Conservation (phyloP, 2,329 filamentous ascomycete species). For the Grosmannia penicillata region DNA sequence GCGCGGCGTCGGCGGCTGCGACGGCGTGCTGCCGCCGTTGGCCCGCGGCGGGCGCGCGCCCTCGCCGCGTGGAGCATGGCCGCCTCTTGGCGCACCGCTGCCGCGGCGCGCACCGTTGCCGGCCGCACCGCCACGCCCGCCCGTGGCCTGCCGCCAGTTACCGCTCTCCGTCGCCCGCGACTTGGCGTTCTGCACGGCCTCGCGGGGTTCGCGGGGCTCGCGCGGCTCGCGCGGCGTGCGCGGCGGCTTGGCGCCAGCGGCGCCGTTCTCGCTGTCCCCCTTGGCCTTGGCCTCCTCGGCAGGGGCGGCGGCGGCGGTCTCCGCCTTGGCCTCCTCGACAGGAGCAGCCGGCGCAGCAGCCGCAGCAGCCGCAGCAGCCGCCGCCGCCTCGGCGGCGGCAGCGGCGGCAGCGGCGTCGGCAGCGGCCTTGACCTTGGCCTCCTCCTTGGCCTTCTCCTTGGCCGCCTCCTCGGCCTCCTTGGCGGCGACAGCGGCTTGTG, state of each 20-base stretch:
- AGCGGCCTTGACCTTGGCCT: neutral
- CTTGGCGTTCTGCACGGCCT: constrained; percentile 30
- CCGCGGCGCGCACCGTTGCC: constrained; percentile 25
- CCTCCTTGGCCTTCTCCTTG: constrained; percentile 13
- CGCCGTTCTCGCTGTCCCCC: neutral
- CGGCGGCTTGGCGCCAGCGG: too few species aligned
- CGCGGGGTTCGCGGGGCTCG: constrained; percentile 21
- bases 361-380: constrained; percentile 6
- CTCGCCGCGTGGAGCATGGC: constrained; percentile 29
- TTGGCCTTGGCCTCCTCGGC: constrained; percentile 14
- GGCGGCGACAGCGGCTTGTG: constrained; percentile 27
- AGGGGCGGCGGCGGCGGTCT: neutral
- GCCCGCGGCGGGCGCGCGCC: constrained; percentile 30
- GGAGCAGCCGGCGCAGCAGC: constrained; percentile 6
- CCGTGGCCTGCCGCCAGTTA: constrained; percentile 43
- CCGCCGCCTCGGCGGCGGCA: neutral
- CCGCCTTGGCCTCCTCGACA: neutral
- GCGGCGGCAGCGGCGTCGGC: constrained; percentile 1
- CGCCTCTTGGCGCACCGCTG: constrained; percentile 13
- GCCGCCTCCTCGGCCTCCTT: constrained; percentile 14
- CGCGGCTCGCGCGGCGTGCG: too few species aligned
- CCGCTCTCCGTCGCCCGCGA: constrained; percentile 42
- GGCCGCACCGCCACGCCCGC: constrained; percentile 23
- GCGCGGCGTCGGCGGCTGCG: constrained; percentile 16
- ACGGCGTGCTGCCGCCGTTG: constrained; percentile 26